Percentiles rank a stretch among this genome's conserved stretches.
These are phyloP conservation scores for Sporothrix phasma DNA, from an alignment of 2,329 filamentous ascomycete species.

Conservation along the genomic window DNA sequence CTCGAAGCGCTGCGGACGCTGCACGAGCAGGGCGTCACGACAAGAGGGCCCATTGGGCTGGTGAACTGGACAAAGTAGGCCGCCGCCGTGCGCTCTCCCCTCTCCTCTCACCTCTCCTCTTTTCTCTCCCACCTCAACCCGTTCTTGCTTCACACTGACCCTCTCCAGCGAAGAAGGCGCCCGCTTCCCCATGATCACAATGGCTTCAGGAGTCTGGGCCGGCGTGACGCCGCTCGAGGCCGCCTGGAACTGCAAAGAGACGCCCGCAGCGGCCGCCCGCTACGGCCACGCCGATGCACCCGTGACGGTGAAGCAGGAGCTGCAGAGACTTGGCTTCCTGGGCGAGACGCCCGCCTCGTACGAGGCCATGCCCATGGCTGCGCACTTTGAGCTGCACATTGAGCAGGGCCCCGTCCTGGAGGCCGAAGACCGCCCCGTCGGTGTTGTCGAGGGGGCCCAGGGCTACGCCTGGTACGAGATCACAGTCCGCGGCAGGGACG, in stretches of 20 bases:
- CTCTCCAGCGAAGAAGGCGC: constrained; percentile 64
- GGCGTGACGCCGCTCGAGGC: constrained; percentile 49
- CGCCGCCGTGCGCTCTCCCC: too few species aligned
- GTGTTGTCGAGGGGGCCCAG: constrained; percentile 63
- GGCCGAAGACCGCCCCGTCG: constrained; percentile 50
- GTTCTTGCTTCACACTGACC: neutral
- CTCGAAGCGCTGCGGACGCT: constrained; percentile 62
- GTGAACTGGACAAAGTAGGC: constrained; percentile 66
- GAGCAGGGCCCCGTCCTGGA: constrained; percentile 74
- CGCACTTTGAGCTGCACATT: constrained; percentile 77
- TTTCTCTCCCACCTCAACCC: too few species aligned
- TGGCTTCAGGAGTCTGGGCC: constrained; percentile 68
- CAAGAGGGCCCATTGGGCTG: constrained; percentile 60
- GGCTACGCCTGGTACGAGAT: constrained; percentile 66
- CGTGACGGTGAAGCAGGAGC: constrained; percentile 54
- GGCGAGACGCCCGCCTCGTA: constrained; percentile 49
- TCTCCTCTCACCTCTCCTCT: too few species aligned
- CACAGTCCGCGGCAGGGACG: constrained; percentile 54
- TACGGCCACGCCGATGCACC: constrained; percentile 34
- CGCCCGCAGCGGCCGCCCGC: constrained; percentile 25
- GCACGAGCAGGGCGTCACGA: constrained; percentile 56
- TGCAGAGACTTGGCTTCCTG: constrained; percentile 62
- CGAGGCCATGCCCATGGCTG: constrained; percentile 53
- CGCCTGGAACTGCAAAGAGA: constrained; percentile 53
- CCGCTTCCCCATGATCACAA: constrained; percentile 65